Percentiles rank a stretch among this genome's conserved stretches.
Evolutionary conservation across 345 rosid species (phyloP).

Genomic region (Anacardium occidentale): DNA sequence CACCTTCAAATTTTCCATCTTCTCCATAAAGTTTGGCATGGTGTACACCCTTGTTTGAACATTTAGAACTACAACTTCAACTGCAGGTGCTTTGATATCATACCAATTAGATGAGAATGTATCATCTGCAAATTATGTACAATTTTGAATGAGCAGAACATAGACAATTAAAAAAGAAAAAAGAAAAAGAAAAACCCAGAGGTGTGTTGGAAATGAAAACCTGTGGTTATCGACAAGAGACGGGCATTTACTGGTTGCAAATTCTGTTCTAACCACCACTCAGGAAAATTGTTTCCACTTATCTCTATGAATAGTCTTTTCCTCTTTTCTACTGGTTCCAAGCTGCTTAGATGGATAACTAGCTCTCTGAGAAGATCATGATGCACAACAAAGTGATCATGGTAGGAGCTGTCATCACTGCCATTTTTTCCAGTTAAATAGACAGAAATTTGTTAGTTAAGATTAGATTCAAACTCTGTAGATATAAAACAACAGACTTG

Average conservation of each 20-base stretch:
- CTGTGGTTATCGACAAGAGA: conserved; percentile 8
- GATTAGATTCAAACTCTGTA: neutral
- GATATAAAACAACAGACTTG: neutral
- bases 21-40: conserved; percentile 47
- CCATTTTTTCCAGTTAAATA: conserved; percentile 36
- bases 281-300: conserved; percentile 16
- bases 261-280: conserved; percentile 1
- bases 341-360: conserved; percentile 26
- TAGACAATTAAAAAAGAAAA: neutral
- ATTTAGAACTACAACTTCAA: conserved; percentile 47
- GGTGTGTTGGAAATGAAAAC: conserved; percentile 14
- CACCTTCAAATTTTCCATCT: conserved; percentile 48
- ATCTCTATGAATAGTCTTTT: conserved; percentile 38
- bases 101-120: conserved; percentile 42
- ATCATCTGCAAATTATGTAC: conserved; percentile 39
- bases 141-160: neutral
- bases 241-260: neutral
- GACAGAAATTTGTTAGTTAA: neutral
- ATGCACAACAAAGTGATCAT: conserved; percentile 35
- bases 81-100: conserved; percentile 39
- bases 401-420: conserved; percentile 30
- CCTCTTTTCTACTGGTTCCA: conserved; percentile 20
- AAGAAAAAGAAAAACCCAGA: too few relatives aligned
- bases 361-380: conserved; percentile 47
- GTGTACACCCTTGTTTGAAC: conserved; percentile 30